Evolutionary conservation across 345 rosid genomes (phyloP).

Genomic region (Salix viminalis): DNA sequence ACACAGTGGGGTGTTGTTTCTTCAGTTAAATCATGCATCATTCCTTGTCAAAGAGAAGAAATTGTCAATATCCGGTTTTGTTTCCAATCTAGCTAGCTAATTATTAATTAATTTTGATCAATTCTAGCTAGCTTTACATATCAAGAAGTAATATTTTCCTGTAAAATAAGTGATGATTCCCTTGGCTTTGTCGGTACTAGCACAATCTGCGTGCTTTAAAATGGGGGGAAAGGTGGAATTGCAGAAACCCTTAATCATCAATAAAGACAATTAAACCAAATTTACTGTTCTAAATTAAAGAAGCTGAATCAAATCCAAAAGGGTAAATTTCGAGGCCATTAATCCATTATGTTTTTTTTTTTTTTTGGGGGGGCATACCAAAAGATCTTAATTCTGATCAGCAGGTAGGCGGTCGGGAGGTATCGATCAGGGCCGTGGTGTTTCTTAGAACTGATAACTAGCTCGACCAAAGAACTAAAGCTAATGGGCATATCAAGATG

Average conservation of each 20-base stretch:
- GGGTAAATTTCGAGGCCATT: not conserved
- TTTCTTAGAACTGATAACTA: not conserved
- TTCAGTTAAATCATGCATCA: not conserved
- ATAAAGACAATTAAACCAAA: not conserved
- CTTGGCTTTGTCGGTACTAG: not conserved
- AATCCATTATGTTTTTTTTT: not conserved
- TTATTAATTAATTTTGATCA: too few species aligned
- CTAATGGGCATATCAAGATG: conserved; percentile 8
- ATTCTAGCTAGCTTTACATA: not conserved
- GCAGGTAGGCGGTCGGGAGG: not conserved
- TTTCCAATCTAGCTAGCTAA: not conserved
- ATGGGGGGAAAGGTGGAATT: not conserved
- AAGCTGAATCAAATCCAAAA: not conserved
- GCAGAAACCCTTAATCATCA: not conserved
- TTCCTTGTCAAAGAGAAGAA: not conserved
- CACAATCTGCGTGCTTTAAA: not conserved
- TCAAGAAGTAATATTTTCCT: not conserved
- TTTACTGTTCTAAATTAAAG: not conserved
- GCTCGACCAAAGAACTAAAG: conserved; percentile 13
- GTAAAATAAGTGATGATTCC: not conserved
- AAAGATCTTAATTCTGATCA: not conserved
- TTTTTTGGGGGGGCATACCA: not conserved
- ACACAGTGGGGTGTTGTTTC: not conserved
- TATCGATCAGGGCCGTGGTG: not conserved
- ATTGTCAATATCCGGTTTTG: not conserved